Evolutionary conservation across 2,329 filamentous ascomycete genomes (phyloP).

Genomic region (Catunica adiposa): DNA sequence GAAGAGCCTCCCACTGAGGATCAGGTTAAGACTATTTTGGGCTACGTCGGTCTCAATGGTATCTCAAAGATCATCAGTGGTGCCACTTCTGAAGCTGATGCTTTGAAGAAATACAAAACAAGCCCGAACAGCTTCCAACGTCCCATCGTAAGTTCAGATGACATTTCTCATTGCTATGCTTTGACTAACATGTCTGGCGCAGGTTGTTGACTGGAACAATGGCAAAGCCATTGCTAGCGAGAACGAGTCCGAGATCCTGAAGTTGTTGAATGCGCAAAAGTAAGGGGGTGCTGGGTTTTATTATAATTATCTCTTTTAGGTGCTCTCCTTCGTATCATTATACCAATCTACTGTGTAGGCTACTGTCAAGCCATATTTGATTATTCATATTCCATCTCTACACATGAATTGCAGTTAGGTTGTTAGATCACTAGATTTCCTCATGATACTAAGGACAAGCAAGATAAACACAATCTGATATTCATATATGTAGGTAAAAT

Average conservation of each 20-base stretch:
- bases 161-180: neutral
- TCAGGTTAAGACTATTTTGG: slow-evolving; percentile 68
- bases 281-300: neutral
- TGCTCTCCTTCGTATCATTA: neutral
- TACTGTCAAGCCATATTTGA: too few relatives aligned
- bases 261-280: slow-evolving; percentile 47
- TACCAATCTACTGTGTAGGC: neutral
- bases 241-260: slow-evolving; percentile 77
- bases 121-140: slow-evolving; percentile 51
- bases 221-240: slow-evolving; percentile 65
- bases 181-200: slow-evolving; percentile 9
- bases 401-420: too few relatives aligned
- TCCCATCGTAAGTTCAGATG: slow-evolving; percentile 49
- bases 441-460: too few relatives aligned
- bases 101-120: slow-evolving; percentile 60
- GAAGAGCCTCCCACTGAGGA: slow-evolving; percentile 65
- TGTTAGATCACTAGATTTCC: too few relatives aligned
- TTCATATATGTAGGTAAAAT: too few relatives aligned
- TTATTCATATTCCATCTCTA: too few relatives aligned
- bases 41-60: slow-evolving; percentile 54
- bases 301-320: neutral
- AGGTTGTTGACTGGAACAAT: slow-evolving; percentile 84
- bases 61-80: slow-evolving; percentile 51
- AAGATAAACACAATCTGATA: neutral
- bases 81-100: slow-evolving; percentile 58